Evolutionary conservation across 2,329 filamentous ascomycete genomes (phyloP).

Genomic region (Truncatella angustata): DNA sequence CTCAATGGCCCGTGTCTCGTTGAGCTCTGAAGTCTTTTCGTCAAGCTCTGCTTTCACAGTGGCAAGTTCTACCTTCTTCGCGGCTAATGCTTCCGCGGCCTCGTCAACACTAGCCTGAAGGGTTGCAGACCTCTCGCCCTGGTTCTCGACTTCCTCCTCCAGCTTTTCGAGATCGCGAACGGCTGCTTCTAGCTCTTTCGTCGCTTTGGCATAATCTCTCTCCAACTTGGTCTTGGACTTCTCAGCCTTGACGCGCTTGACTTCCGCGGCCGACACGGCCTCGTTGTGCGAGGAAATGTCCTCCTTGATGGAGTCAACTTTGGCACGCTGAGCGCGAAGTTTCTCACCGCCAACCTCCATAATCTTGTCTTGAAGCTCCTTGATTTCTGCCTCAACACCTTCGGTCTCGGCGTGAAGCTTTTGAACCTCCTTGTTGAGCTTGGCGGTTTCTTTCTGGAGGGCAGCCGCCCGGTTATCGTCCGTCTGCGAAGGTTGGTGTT

Average conservation of each 20-base stretch:
- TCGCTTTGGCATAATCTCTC: slow-evolving; percentile 76
- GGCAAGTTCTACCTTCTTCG: slow-evolving; percentile 78
- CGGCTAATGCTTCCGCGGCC: slow-evolving; percentile 73
- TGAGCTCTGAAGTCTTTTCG: slow-evolving; percentile 79
- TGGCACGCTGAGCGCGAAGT: slow-evolving; percentile 83
- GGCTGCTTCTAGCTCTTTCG: slow-evolving; percentile 73
- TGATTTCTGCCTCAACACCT: slow-evolving; percentile 89
- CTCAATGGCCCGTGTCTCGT: slow-evolving; percentile 83
- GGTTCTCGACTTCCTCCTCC: slow-evolving; percentile 74
- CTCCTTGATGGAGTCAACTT: slow-evolving; percentile 84
- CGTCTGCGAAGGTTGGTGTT: slow-evolving; percentile 75
- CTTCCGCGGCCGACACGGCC: slow-evolving; percentile 80
- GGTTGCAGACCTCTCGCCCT: slow-evolving; percentile 72
- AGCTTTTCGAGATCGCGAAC: slow-evolving; percentile 73
- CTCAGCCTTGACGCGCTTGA: slow-evolving; percentile 87
- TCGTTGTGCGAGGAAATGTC: slow-evolving; percentile 80
- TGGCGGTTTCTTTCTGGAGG: slow-evolving; percentile 75
- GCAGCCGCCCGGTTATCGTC: slow-evolving; percentile 73
- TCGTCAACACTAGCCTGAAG: slow-evolving; percentile 74
- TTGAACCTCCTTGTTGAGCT: slow-evolving; percentile 74
- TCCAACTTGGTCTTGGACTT: slow-evolving; percentile 87
- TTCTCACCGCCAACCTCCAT: slow-evolving; percentile 97
- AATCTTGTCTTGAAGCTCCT: slow-evolving; percentile 89
- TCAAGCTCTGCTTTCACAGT: slow-evolving; percentile 83
- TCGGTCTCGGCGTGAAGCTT: slow-evolving; percentile 82